Conservation (phyloP, 257 asterid species). For the Nicotiana noctiflora region DNA sequence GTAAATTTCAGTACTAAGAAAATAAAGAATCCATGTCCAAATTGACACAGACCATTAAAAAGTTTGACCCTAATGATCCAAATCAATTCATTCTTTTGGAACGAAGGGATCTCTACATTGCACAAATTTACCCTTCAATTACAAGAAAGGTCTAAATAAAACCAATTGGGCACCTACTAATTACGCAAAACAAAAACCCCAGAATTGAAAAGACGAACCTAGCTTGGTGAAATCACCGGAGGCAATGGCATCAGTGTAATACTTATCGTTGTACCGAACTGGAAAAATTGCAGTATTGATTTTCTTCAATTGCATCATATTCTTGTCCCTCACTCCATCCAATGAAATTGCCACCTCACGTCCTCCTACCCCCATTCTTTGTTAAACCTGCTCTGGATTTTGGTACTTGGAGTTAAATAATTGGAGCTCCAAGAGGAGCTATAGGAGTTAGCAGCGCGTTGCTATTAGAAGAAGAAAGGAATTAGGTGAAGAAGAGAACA, state of each 20-base stretch:
- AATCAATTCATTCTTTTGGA: neutral
- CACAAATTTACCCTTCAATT: neutral
- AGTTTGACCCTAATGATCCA: neutral
- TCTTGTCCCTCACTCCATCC: conserved; percentile 88
- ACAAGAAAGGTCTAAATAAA: neutral
- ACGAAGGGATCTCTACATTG: neutral
- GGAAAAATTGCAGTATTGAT: conserved; percentile 90
- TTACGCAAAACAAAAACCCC: neutral
- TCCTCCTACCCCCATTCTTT: conserved; percentile 18
- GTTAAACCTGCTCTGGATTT: neutral
- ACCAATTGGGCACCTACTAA: neutral
- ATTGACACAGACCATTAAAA: neutral
- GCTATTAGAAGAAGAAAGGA: too few relatives aligned
- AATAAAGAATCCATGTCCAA: too few relatives aligned
- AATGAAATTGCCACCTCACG: conserved; percentile 61
- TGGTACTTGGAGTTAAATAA: too few relatives aligned
- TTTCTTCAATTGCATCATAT: conserved; percentile 87
- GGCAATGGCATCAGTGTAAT: conserved; percentile 84
- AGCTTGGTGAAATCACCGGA: conserved; percentile 90
- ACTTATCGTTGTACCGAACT: conserved; percentile 80
- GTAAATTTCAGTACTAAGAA: too few relatives aligned
- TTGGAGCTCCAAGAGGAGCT: too few relatives aligned
- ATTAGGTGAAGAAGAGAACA: too few relatives aligned
- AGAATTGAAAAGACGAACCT: conserved; percentile 34
- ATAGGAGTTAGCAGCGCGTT: too few relatives aligned